Evolutionary conservation across 1,284 basidiomycete genomes (phyloP).

Genomic region (Cronartium quercuum): DNA sequence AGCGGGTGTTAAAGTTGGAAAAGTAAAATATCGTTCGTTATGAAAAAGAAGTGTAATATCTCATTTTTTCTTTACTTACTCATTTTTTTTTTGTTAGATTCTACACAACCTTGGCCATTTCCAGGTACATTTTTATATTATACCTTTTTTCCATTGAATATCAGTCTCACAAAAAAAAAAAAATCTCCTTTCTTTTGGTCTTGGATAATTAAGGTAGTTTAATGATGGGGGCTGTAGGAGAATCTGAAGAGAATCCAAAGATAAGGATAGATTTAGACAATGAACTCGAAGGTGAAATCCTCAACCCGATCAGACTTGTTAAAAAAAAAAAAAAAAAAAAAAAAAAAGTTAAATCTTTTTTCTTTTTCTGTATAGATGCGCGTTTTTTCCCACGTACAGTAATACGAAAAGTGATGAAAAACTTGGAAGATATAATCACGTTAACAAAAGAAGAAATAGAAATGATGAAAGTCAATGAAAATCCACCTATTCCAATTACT

Average conservation of each 20-base stretch:
- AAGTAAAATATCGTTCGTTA: constrained; percentile 76
- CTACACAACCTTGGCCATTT: constrained; percentile 43
- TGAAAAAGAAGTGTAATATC: constrained; percentile 60
- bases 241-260: constrained; percentile 61
- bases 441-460: constrained; percentile 23
- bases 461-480: constrained; percentile 14
- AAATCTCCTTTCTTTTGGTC: constrained; percentile 61
- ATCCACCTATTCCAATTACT: neutral
- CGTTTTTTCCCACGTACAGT: constrained; percentile 25
- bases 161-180: constrained; percentile 74
- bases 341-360: neutral
- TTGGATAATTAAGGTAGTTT: constrained; percentile 60
- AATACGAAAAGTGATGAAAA: constrained; percentile 2
- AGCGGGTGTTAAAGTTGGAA: constrained; percentile 75
- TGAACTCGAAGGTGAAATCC: constrained; percentile 70
- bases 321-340: neutral
- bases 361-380: neutral
- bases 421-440: neutral
- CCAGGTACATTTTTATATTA: constrained; percentile 32
- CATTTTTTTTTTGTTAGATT: constrained; percentile 3
- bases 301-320: neutral
- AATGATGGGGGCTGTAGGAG: constrained; percentile 53
- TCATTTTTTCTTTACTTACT: constrained; percentile 38
- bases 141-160: neutral
- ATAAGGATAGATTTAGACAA: constrained; percentile 87